A percentile compares a stretch with the other conserved stretches of the same genome.
These are phyloP conservation scores for Podaxis sp. DNA, from an alignment of 768 basidiomycete species.

Conservation along the genomic window DNA sequence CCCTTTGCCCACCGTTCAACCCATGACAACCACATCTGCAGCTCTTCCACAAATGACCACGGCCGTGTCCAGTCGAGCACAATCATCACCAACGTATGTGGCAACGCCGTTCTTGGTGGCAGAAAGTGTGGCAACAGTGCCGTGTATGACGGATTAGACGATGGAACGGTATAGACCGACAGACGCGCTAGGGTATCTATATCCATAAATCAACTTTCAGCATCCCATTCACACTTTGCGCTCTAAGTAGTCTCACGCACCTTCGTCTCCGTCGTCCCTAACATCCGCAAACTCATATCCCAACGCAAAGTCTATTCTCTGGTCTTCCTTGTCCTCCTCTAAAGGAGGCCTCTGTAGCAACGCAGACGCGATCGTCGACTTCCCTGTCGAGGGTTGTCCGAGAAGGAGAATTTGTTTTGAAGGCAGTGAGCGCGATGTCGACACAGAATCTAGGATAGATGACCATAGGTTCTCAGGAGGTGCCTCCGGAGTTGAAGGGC, in stretches of 20 bases:
- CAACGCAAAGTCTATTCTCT: slow-evolving; percentile 74
- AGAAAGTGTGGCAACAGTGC: slow-evolving; percentile 76
- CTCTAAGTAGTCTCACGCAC: slow-evolving; percentile 37
- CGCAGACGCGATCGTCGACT: slow-evolving; percentile 70
- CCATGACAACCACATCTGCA: slow-evolving; percentile 85
- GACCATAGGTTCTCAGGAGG: slow-evolving; percentile 89
- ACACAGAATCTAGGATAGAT: slow-evolving; percentile 86
- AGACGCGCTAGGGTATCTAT: slow-evolving; percentile 85
- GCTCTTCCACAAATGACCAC: slow-evolving; percentile 84
- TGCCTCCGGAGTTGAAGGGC: slow-evolving; percentile 68
- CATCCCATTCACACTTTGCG: background rate
- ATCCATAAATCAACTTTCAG: slow-evolving; percentile 8
- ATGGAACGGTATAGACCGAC: slow-evolving; percentile 90
- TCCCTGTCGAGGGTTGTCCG: slow-evolving; percentile 77
- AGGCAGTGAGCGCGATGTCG: slow-evolving; percentile 75
- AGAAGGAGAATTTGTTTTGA: slow-evolving; percentile 87
- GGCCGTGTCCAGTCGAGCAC: slow-evolving; percentile 95
- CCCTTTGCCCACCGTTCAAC: slow-evolving; percentile 78
- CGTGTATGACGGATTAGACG: slow-evolving; percentile 68
- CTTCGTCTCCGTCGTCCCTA: slow-evolving; percentile 92
- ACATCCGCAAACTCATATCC: slow-evolving; percentile 94
- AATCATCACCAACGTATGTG: slow-evolving; percentile 78
- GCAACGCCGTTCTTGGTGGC: slow-evolving; percentile 63
- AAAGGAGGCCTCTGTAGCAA: slow-evolving; percentile 61
- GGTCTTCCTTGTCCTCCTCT: slow-evolving; percentile 57